Evolutionary conservation across 768 basidiomycete genomes (phyloP), one percentile per base, ranked within the genome.

Genomic region (Clitopilus hobsonii): DNA sequence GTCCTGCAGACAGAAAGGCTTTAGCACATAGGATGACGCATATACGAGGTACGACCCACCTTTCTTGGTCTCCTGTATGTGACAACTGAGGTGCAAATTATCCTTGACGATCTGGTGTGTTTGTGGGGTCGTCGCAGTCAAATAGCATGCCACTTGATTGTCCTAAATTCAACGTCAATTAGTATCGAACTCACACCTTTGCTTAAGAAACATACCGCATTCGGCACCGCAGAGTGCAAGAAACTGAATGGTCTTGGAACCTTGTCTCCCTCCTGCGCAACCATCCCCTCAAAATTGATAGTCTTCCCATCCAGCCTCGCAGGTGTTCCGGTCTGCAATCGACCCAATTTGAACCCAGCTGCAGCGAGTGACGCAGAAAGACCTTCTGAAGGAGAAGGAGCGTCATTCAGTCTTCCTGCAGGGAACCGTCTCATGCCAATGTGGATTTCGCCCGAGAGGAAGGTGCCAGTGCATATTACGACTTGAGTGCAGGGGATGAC

Each of bases 381-480:
- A 0, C 91, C 90, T 48, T 79, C 61, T 27, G 88, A 85, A 23
- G 41, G n/a, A 10, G 41, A 45, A 1, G 88, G 87, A 16, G 80
- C 78, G 58, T 91, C 89, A 32, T 82, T 79, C 54, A 92, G 75
- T 41, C 91, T 77, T 14, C 91, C 91, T 6, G 91, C 91, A 4
- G 91, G 89, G 60, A 86, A 85, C 16, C 83, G 78, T 56, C 84
- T 86, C 72, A 84, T 78, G 41, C 87, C 93, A 47, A 96, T 89
- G 63, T 95, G 93, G 45, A 94, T 92, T 71, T 95, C 91, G 10
- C 91, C 94, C 2, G 88, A 88, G 23, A 96, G 78, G 65, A 96
- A 96, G 0, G 94, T 96, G 6, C 94, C 94, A 0, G 93, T 95
- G 61, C 91, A 93, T 13, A 96, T 80, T 25, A 96, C 88, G 10